phyloP scores from a whole-genome alignment of 495 filamentous ascomycete species.

The Staphylotrichum longicolle region DNA sequence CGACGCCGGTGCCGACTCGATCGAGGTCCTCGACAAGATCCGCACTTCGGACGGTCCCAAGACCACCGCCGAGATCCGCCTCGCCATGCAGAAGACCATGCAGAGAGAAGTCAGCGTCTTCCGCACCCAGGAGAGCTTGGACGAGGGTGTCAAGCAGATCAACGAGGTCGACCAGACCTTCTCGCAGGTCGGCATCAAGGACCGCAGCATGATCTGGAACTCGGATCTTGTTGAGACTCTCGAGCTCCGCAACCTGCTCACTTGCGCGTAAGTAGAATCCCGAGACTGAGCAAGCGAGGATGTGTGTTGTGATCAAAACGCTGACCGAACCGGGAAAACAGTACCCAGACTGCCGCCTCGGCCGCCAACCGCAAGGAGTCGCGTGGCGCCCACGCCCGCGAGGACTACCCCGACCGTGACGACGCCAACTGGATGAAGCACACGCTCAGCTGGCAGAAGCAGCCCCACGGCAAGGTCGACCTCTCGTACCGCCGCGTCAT shows the following conservation, averaged over 20 bases:
- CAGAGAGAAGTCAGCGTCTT: constrained; percentile 96
- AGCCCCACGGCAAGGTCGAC: constrained; percentile 74
- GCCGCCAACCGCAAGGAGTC: constrained; percentile 92
- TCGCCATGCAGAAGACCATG: constrained; percentile 97
- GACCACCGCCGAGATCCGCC: constrained; percentile 79
- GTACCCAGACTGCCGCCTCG: constrained; percentile 78
- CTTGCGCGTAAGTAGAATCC: constrained; percentile 72
- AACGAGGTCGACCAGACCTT: constrained; percentile 77
- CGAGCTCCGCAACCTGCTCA: constrained; percentile 87
- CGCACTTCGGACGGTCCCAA: constrained; percentile 81
- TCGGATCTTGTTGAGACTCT: constrained; percentile 93
- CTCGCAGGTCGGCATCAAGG: constrained; percentile 83
- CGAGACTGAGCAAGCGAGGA: background rate
- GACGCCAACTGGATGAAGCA: constrained; percentile 99
- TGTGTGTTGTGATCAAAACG: background rate
- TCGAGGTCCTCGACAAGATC: constrained; percentile 80
- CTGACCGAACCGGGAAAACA: constrained; percentile 21
- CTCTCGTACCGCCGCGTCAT: constrained; percentile 76
- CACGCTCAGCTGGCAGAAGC: constrained; percentile 89
- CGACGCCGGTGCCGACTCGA: constrained; percentile 82
- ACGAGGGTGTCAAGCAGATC: constrained; percentile 81
- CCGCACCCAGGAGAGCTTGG: constrained; percentile 84
- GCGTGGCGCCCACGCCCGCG: constrained; percentile 89
- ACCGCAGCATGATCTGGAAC: constrained; percentile 99
- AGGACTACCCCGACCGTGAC: constrained; percentile 92